Evolutionary conservation across 2,329 filamentous ascomycete genomes (phyloP), one percentile per base, ranked within the genome.

Genomic region (Ophiostoma angusticollis): DNA sequence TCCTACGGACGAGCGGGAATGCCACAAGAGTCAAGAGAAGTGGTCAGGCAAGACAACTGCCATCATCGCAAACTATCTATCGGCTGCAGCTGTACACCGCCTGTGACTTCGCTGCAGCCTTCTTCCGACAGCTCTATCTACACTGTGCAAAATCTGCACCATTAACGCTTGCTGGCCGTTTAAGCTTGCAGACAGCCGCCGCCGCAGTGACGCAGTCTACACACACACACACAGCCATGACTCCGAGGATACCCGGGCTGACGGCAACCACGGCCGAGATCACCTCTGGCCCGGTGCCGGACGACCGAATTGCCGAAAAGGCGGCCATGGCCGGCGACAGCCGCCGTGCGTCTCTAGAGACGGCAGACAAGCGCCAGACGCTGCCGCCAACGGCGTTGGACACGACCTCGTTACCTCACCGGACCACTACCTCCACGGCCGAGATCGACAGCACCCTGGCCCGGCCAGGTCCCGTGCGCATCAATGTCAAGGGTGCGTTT

Each of bases 401-500:
- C 35, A 23, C 18, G n/a, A 24, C 23, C 11, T 18, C 31, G 11
- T 28, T 13, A 25, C 45, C 60, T 27, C 58, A 56, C 14, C 55
- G 58, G 44, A 64, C 59, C 14, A 56, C 56, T 43, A 72, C 67
- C 25, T 65, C 63, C 45, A 68, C 67, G 9, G 64, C 70, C 49
- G 70, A 74, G 57, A 74, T 76, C 40, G 68, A 74, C 56, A 73
- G 63, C 51, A 71, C 71, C 35, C 71, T 80, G 51, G 70, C 63
- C 39, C 71, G 73, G 50, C 75, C 75, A 2, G 75, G 75, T 18
- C 72, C 82, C 12, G 86, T 95, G 53, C 81, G 84, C 62, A 96
- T 98, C 65, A 96, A 98, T 57, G 89, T 96, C 48, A 78, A 86
- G 58, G 91, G 89, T 54, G 91, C 91, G 28, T 95, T 94, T 55